These are phyloP conservation scores for Puccinia brachypodii DNA, from an alignment of 1,284 basidiomycete genomes.

Conservation along the genomic window DNA sequence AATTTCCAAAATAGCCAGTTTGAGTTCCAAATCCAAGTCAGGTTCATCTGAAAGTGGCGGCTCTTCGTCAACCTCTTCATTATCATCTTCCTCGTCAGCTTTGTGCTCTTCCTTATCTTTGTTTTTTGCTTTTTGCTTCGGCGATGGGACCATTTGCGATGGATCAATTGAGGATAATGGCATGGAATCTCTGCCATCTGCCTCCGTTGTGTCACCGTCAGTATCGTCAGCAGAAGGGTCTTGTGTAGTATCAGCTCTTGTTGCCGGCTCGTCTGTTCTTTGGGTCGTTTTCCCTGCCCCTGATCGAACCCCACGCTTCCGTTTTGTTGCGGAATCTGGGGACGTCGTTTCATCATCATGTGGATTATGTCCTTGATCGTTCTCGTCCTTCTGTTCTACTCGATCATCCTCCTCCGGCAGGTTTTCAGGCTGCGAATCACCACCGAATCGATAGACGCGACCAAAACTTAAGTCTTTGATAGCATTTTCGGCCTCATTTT, in stretches of 20 bases:
- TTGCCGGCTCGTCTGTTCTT: conserved; percentile 46
- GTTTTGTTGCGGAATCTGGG: conserved; percentile 50
- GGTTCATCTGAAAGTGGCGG: conserved; percentile 68
- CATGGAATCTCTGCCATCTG: conserved; percentile 12
- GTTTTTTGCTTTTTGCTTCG: conserved; percentile 59
- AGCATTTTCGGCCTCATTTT: conserved; percentile 91
- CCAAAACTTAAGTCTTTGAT: conserved; percentile 98
- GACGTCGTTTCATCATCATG: conserved; percentile 55
- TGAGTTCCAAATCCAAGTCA: conserved; percentile 79
- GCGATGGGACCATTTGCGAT: not conserved
- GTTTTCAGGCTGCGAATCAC: conserved; percentile 73
- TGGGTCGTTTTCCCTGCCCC: conserved; percentile 52
- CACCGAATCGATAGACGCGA: conserved; percentile 77
- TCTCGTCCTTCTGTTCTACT: conserved; percentile 51
- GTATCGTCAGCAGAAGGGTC: not conserved
- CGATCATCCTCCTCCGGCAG: conserved; percentile 60
- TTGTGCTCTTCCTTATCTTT: conserved; percentile 61
- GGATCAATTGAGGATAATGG: conserved; percentile 33
- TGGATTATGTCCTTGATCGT: conserved; percentile 54
- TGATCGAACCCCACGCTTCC: conserved; percentile 52
- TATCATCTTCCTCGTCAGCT: conserved; percentile 63
- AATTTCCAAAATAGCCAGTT: conserved; percentile 84
- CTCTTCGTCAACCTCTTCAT: conserved; percentile 65
- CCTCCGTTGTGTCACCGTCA: not conserved
- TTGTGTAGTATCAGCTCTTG: not conserved